Percentiles rank a stretch among this genome's conserved stretches.
These are phyloP conservation scores for Colletotrichum spaethianum DNA, from an alignment of 2,329 filamentous ascomycete species.

Conservation along the genomic window DNA sequence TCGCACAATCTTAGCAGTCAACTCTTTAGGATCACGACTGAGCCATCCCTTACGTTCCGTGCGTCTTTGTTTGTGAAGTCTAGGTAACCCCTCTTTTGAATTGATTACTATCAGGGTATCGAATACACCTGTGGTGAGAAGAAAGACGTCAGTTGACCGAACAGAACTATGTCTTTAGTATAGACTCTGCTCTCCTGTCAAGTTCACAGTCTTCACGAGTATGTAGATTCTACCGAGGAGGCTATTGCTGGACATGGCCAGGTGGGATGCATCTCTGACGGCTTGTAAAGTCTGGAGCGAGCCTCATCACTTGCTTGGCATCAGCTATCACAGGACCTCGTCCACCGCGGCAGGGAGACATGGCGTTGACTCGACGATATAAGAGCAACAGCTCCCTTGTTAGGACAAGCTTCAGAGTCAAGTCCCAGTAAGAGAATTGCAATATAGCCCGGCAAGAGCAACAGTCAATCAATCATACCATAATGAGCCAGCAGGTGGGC, in stretches of 20 bases:
- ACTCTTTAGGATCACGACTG: not conserved
- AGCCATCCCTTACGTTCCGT: constrained; percentile 13
- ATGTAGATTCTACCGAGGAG: not conserved
- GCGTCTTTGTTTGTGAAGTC: not conserved
- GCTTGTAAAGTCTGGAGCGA: not conserved
- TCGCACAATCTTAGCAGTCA: not conserved
- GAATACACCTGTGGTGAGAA: not conserved
- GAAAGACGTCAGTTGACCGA: not conserved
- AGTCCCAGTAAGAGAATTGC: not conserved
- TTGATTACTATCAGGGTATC: not conserved
- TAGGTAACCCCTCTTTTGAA: not conserved
- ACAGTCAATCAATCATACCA: not conserved
- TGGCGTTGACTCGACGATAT: not conserved
- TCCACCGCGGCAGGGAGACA: not conserved
- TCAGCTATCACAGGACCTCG: not conserved
- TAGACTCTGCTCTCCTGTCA: too few relatives aligned
- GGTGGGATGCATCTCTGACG: not conserved
- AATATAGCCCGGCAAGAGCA: not conserved
- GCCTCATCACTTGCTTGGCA: not conserved
- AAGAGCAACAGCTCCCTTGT: not conserved
- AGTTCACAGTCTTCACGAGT: not conserved
- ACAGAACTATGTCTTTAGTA: too few relatives aligned
- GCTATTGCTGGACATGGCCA: not conserved
- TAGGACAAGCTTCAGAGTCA: not conserved
- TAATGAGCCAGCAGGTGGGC: not conserved